Evolutionary conservation across 2,329 filamentous ascomycete genomes (phyloP), one percentile per base, ranked within the genome.

Genomic region (Colletotrichum sansevieriae): DNA sequence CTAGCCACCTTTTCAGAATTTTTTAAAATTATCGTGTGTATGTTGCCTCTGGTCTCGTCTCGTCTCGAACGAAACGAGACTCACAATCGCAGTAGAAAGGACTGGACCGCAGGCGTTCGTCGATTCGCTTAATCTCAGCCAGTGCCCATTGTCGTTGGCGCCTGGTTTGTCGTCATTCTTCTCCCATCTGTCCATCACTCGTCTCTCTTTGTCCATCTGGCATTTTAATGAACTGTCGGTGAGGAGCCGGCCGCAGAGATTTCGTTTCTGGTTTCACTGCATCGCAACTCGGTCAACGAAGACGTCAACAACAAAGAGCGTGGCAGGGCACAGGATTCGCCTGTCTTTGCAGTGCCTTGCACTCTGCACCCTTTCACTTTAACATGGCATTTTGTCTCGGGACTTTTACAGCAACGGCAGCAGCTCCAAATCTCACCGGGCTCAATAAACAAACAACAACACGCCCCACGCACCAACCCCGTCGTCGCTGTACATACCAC

Each of bases 111-210:
- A 41, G 59, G 59, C 47, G 59, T 62, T 66, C 49, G 43, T 68
- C 60, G 49, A 25, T 35, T 69, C 62, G 66, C 66, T 66, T 66
- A 69, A 56, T 64, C 15, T 49, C 43, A 59, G 35, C 58, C 56
- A 6, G 39, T 43, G 20, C 15, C 55, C 62, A 49, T 61, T 59
- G 66, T 59, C 41, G 55, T 61, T 51, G 63, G 59, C 35, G 52
- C 18, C 6, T n/a, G 22, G 20, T 46, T 41, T 66, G 63, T 69
- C 66, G 66, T 69, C 66, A 69, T 69, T 60, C 55, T 65, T 56
- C 56, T 68, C 55, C 62, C 47, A 65, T 39, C 56, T 55, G 20
- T 49, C 60, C 52, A 43, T 44, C 62, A 25, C 46, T 47, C 29
- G 35, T 49, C 25, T 65, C 49, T 65, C 65, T 60, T 20, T 55